Evolutionary conservation across 208 protist genomes (phyloP), one percentile per base, ranked within the genome.

Genomic region (Leishmania lainsoni): DNA sequence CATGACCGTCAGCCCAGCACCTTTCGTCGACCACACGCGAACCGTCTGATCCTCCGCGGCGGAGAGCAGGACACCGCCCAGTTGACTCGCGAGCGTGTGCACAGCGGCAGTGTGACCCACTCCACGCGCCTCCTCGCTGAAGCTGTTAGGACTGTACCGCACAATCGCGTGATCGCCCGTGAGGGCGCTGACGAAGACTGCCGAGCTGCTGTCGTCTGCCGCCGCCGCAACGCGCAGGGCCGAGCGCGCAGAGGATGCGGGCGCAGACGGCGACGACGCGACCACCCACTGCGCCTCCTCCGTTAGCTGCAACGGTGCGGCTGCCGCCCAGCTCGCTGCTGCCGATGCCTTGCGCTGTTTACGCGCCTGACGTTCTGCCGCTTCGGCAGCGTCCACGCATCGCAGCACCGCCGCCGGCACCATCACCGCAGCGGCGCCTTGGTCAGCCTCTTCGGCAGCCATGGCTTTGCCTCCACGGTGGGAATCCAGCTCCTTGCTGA

Each of bases 21-120:
- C 80, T 48, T 85, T 78, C 42, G 82, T 75, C 69, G 91, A 94
- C 99, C 99, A 99, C 72, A 99, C 98, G 39, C 98, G 91, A 81
- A 99, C 97, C 35, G 99, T 99, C 75, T 98, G 89, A 86, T 99
- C 99, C 78, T 99, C 99, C 2, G 97, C 98, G 3, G 96, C 94
- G 5, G 95, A 99, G 2, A 99, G 86, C 39, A 76, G 74, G 9
- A 68, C 73, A 35, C 79, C 63, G 52, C n/a, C 17, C 32, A 74
- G 59, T 20, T 63, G 76, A 68, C 54, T 75, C 29, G 76, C 74
- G 49, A 91, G 80, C n/a, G 86, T 91, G 79, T 90, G 90, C 39
- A 96, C 89, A 5, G 87, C 76, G 45, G 86, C 83, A 42, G 87
- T 85, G 79, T 96, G 93, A 1, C 93, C 91, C 35, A 90, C 35